Conservation (phyloP, 345 rosid genomes). For the Gossypium australe region DNA sequence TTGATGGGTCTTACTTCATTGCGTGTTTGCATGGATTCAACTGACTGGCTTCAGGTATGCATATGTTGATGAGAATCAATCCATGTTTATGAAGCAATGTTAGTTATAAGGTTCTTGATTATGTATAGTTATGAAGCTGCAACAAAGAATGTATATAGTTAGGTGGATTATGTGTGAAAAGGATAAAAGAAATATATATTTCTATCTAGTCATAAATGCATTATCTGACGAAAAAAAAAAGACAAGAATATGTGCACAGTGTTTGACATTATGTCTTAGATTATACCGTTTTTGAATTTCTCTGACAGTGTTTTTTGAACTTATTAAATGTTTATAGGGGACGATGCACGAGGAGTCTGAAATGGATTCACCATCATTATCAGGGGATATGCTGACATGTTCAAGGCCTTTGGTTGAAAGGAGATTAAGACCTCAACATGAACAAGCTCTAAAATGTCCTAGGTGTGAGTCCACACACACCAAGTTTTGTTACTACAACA, state of each 20-base stretch:
- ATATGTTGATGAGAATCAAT: neutral
- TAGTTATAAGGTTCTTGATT: neutral
- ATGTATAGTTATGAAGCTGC: neutral
- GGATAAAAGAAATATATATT: no score
- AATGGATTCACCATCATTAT: conserved; percentile 70
- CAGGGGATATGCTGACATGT: conserved; percentile 74
- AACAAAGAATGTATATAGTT: neutral
- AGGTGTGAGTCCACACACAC: conserved; percentile 93
- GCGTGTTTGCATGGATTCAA: conserved; percentile 92
- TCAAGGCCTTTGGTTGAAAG: conserved; percentile 88
- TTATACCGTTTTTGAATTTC: neutral
- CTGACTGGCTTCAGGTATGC: conserved; percentile 93
- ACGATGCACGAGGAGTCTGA: conserved; percentile 52
- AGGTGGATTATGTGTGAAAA: no score
- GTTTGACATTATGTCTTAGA: neutral
- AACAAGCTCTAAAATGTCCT: conserved; percentile 87
- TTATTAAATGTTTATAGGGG: conserved; percentile 28
- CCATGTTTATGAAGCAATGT: neutral
- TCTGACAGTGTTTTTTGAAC: neutral
- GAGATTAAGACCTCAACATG: conserved; percentile 89
- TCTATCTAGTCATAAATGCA: no score
- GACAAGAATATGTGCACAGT: conserved; percentile 7
- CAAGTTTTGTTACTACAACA: conserved; percentile 97
- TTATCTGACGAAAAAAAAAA: neutral
- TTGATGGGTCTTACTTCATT: conserved; percentile 70